Evolutionary conservation across 805 yeast species (phyloP), one percentile per base, ranked within the genome.

Genomic region (Kodamaea laetipori): DNA sequence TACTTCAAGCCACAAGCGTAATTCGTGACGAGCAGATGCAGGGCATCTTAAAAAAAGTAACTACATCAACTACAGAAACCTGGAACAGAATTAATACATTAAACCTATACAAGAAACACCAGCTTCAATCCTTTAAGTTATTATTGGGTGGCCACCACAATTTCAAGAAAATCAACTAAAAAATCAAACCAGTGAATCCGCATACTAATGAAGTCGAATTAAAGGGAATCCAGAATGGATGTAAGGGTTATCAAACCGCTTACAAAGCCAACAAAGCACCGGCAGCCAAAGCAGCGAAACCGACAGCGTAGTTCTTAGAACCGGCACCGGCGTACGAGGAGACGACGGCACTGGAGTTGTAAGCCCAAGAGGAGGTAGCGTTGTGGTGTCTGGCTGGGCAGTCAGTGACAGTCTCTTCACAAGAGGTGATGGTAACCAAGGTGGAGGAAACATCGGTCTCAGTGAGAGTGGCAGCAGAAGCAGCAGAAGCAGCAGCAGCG

Each of bases 341-440:
- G 24, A 48, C 50, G 42, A 57, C 45, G 46, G 57, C 53, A 48
- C 55, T 43, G 44, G 61, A 33, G 46, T 55, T 27, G 44, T 47
- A 24, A 25, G 39, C 24, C 43, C 55, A 39, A 25, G 43, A 48
- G 44, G 43, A 23, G 18, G 36, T 30, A 16, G 36, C 35, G 36
- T 28, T 30, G 19, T 28, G n/a, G 37, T 39, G 37, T 31, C 41
- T 45, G 46, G 64, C 66, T 61, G 76, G 75, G 60, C 76, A 71
- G 67, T 66, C 55, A 44, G 75, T 69, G 52, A 69, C 75, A 45
- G 58, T 55, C 16, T 60, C 42, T 44, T 49, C 73, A 63, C 75
- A 71, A 42, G 63, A 55, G 51, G 71, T 66, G 64, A 69, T 59
- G 64, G 75, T 70, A 35, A 64, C 71, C 57, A 68, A 61, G 51